These are phyloP conservation scores for Excoecaria cochinchinensis DNA, from an alignment of 345 rosid genomes.

Conservation along the genomic window DNA sequence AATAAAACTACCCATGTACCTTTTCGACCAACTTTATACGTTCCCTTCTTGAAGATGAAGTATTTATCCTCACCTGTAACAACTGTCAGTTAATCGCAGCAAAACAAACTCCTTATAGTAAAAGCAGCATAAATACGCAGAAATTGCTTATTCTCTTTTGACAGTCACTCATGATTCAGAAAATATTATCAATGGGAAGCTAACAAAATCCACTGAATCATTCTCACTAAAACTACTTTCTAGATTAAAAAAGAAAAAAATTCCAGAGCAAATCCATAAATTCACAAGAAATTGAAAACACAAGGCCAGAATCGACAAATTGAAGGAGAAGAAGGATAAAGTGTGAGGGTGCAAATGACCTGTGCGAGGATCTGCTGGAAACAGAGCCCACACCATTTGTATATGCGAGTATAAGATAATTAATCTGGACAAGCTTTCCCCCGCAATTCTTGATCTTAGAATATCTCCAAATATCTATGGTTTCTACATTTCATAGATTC, in stretches of 20 bases:
- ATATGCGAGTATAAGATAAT: background rate
- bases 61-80: constrained; percentile 64
- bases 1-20: constrained; percentile 30
- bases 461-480: background rate
- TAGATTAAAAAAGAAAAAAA: background rate
- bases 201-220: background rate
- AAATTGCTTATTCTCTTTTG: background rate
- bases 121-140: background rate
- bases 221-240: background rate
- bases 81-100: background rate
- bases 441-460: background rate
- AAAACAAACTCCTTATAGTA: background rate
- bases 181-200: too few relatives aligned
- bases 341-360: constrained; percentile 29
- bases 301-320: background rate
- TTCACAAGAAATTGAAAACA: background rate
- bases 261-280: background rate
- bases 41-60: constrained; percentile 60
- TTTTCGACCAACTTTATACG: constrained; percentile 74
- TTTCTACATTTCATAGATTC: background rate
- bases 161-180: background rate
- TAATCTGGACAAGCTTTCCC: background rate
- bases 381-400: constrained; percentile 77
- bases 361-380: constrained; percentile 70
- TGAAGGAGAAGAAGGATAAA: background rate